Evolutionary conservation across 208 protist species (phyloP).

Genomic region (Phytomonas francai): DNA sequence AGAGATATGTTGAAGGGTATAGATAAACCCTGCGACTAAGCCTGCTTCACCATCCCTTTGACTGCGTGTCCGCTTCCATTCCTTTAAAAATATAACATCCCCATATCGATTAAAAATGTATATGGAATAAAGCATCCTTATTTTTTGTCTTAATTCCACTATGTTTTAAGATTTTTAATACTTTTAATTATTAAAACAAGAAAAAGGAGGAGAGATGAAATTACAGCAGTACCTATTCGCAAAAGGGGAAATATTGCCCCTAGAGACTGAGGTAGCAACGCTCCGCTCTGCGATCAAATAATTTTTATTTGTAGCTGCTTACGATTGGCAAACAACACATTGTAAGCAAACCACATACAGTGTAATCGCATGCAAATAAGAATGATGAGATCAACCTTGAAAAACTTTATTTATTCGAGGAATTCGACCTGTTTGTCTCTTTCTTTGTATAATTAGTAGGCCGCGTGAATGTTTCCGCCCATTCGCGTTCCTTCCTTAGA

Average conservation of each 20-base stretch:
- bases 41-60: constrained; percentile 71
- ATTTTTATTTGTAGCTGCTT: no score
- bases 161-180: neutral
- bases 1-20: constrained; percentile 82
- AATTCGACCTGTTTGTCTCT: neutral
- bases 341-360: neutral
- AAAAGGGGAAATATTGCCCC: neutral
- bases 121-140: constrained; percentile 76
- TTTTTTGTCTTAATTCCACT: neutral
- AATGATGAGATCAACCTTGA: neutral
- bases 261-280: no score
- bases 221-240: constrained; percentile 4
- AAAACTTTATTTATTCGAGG: neutral
- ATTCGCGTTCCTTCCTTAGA: constrained; percentile 51
- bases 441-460: constrained; percentile 13
- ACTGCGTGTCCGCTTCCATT: constrained; percentile 71
- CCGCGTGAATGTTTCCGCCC: constrained; percentile 37
- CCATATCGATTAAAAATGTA: constrained; percentile 87
- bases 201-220: constrained; percentile 8
- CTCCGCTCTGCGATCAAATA: no score
- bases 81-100: constrained; percentile 76
- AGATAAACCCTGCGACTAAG: constrained; percentile 80
- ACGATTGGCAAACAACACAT: no score
- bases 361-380: neutral
- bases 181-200: neutral